Evolutionary conservation across 2,329 filamentous ascomycete genomes (phyloP).

Genomic region (Hypoxylon sp.): DNA sequence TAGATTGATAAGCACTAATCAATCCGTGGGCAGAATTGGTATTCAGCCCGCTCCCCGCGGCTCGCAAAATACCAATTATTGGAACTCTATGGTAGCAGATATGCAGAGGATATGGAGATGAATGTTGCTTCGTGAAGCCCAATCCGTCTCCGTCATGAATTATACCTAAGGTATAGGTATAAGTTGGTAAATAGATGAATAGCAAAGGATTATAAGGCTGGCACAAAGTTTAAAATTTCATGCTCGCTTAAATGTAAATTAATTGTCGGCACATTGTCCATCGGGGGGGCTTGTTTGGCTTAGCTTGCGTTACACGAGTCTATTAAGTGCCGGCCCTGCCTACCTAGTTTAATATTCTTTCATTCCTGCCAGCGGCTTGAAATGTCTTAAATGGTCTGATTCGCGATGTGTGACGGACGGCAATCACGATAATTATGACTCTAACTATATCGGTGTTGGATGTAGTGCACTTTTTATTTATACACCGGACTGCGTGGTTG

Average conservation of each 20-base stretch:
- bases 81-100: neutral
- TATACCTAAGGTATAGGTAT: neutral
- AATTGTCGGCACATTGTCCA: neutral
- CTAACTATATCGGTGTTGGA: conserved; percentile 13
- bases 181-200: conserved; percentile 1
- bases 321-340: neutral
- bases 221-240: neutral
- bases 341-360: conserved; percentile 1
- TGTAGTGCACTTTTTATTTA: conserved; percentile 12
- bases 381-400: conserved; percentile 9
- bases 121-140: conserved; percentile 1
- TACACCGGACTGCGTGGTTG: conserved; percentile 4
- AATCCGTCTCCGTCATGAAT: neutral
- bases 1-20: conserved; percentile 29
- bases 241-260: conserved; percentile 3
- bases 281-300: neutral
- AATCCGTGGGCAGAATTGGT: conserved; percentile 13
- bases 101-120: neutral
- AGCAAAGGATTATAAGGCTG: neutral
- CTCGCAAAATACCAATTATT: neutral
- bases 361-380: neutral
- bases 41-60: neutral
- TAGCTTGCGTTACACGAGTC: neutral
- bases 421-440: conserved; percentile 24
- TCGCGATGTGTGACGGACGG: conserved; percentile 6